Percentiles rank a stretch among this genome's conserved stretches.
These are phyloP conservation scores for Auriscalpium microsporum DNA, from an alignment of 768 basidiomycete genomes.

Conservation along the genomic window DNA sequence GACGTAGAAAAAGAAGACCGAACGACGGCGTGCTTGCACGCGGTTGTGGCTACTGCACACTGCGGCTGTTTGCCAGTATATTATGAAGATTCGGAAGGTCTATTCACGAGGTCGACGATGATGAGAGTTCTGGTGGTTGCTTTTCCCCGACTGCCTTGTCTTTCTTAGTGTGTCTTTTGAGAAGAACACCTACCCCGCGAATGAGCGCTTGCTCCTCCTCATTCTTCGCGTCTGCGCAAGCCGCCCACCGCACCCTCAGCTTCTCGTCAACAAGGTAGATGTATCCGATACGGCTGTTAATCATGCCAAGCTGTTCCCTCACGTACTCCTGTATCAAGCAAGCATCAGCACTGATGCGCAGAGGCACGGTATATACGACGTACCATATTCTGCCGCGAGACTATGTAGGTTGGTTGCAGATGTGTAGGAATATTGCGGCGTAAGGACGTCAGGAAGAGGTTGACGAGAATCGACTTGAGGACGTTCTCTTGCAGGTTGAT, in stretches of 20 bases:
- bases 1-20: too few species aligned
- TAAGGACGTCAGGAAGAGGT: conserved; percentile 71
- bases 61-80: too few species aligned
- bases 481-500: conserved; percentile 94
- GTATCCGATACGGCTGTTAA: conserved; percentile 87
- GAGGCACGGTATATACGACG: conserved; percentile 21
- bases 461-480: conserved; percentile 84
- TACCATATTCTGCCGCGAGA: conserved; percentile 75
- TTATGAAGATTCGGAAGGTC: too few species aligned
- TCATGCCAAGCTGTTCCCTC: conserved; percentile 78
- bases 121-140: too few species aligned
- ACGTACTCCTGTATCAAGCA: conserved; percentile 37
- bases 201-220: conserved; percentile 67
- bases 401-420: conserved; percentile 64
- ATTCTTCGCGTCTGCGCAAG: conserved; percentile 70
- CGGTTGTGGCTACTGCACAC: too few species aligned
- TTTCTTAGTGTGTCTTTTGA: conserved; percentile 44
- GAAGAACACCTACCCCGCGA: conserved; percentile 58
- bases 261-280: conserved; percentile 86
- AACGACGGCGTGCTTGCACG: too few species aligned
- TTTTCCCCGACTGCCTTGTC: too few species aligned
- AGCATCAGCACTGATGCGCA: not conserved
- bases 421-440: conserved; percentile 54
- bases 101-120: too few species aligned
- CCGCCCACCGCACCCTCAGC: conserved; percentile 85